Evolutionary conservation across 805 yeast genomes (phyloP).

Genomic region (Saccharomycopsis vini): DNA sequence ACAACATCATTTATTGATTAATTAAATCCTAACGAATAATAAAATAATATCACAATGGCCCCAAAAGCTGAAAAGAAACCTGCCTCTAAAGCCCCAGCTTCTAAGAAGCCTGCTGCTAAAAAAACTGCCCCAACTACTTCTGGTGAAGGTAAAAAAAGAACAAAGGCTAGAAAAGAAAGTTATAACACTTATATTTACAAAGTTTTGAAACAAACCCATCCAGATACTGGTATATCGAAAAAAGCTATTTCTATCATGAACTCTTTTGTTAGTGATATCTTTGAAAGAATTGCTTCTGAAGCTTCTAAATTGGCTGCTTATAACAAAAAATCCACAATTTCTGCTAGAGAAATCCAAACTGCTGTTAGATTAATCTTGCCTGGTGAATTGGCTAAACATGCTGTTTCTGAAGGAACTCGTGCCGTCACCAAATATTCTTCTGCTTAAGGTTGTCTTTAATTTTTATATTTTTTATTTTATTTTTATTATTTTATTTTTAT

Average conservation of each 20-base stretch:
- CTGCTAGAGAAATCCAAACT: conserved; percentile 97
- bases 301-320: conserved; percentile 98
- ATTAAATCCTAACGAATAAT: too few species aligned
- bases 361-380: conserved; percentile 97
- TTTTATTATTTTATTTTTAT: too few species aligned
- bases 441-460: too few species aligned
- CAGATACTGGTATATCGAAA: conserved; percentile 98
- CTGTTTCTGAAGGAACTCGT: conserved; percentile 97
- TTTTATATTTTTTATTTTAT: too few species aligned
- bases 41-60: conserved; percentile 55
- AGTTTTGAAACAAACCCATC: conserved; percentile 97
- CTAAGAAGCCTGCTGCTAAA: conserved; percentile 89
- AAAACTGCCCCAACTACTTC: conserved; percentile 71
- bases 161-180: conserved; percentile 95
- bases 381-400: conserved; percentile 98
- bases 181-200: conserved; percentile 97
- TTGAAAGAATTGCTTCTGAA: conserved; percentile 96
- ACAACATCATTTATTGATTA: too few species aligned
- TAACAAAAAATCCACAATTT: conserved; percentile 96
- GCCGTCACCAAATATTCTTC: conserved; percentile 95
- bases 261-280: conserved; percentile 96
- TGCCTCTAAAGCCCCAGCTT: conserved; percentile 97
- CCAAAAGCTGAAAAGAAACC: conserved; percentile 54
- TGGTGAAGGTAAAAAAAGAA: conserved; percentile 58
- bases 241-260: conserved; percentile 98